Evolutionary conservation across 768 basidiomycete species (phyloP), one percentile per base, ranked within the genome.

Genomic region (Galerina sulciceps): DNA sequence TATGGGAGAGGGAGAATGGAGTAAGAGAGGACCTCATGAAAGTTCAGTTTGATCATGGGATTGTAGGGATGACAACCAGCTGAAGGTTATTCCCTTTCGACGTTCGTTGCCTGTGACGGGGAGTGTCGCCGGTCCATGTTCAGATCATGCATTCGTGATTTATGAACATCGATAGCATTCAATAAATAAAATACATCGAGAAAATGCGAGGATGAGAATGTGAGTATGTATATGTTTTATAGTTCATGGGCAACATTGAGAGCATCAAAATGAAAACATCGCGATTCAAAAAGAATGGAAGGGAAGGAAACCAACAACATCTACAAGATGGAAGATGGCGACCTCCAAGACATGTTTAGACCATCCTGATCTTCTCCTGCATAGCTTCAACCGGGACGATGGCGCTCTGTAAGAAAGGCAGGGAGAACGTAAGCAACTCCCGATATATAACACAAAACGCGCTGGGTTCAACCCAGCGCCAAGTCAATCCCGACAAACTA

Each of bases 361-460:
- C 62, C 40, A 70, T 47, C 62, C 70, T 67, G 57, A 69, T 60
- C 64, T 73, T 73, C 65, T 70, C 64, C 44, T 64, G 63, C 61
- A 65, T 65, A 22, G 65, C 37, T 13, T 14, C 48, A 36, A 50
- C 50, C 17, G 61, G 62, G 57, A 67, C 61, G 53, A 65, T 65
- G 50, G 65, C 41, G 65, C 58, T 66, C 69, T 71, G 65, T 48
- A 60, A 65, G 26, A 63, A 49, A 55, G 26, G 26, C 26, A 56
- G 59, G 56, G 55, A 54, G 42, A 57, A 43, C 22, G 53, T 62
- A 62, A 60, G 55, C 45, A 62, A 45, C 31, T 45, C 36, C 20
- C 42, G 17, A 41, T 48, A 47, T 48, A 60, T 35, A 38, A 38
- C 15, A 47, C 18, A 48, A n/a, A 4, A 57, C 42, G 42, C 41